These are phyloP conservation scores for Cercospora citrullina DNA, from an alignment of 2,329 filamentous ascomycete genomes.

Conservation along the genomic window DNA sequence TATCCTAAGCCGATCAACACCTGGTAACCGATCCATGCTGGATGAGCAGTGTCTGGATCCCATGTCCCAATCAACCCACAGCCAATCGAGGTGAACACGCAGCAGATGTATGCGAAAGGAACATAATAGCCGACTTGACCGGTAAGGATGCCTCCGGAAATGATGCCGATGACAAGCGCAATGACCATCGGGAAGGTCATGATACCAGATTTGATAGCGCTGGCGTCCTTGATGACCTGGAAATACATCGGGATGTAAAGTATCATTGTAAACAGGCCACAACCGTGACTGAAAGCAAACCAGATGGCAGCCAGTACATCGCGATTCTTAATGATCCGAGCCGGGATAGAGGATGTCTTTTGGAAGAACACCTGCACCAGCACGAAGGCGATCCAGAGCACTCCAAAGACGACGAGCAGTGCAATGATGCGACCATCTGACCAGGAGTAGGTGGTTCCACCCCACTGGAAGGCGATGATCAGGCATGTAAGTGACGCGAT, in stretches of 20 bases:
- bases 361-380: conserved; percentile 36
- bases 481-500: conserved; percentile 45
- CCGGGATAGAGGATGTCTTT: conserved; percentile 45
- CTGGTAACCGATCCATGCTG: neutral
- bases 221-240: conserved; percentile 3
- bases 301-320: conserved; percentile 39
- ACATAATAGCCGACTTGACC: conserved; percentile 47
- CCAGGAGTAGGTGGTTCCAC: conserved; percentile 39
- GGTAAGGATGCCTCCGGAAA: conserved; percentile 39
- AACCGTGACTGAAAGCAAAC: conserved; percentile 4
- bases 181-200: conserved; percentile 30
- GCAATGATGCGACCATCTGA: conserved; percentile 43
- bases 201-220: neutral
- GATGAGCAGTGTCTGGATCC: neutral
- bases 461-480: conserved; percentile 50
- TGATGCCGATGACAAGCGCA: conserved; percentile 44
- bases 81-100: conserved; percentile 44
- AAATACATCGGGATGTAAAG: conserved; percentile 12
- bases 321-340: conserved; percentile 46
- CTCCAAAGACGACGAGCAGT: conserved; percentile 37
- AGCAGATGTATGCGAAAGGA: conserved; percentile 45
- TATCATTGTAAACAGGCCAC: conserved; percentile 4
- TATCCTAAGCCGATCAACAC: neutral
- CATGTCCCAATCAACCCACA: neutral
- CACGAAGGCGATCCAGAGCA: neutral